Evolutionary conservation across 2,329 filamentous ascomycete genomes (phyloP), one percentile per base, ranked within the genome.

Genomic region (Ceratocystis huliohia): DNA sequence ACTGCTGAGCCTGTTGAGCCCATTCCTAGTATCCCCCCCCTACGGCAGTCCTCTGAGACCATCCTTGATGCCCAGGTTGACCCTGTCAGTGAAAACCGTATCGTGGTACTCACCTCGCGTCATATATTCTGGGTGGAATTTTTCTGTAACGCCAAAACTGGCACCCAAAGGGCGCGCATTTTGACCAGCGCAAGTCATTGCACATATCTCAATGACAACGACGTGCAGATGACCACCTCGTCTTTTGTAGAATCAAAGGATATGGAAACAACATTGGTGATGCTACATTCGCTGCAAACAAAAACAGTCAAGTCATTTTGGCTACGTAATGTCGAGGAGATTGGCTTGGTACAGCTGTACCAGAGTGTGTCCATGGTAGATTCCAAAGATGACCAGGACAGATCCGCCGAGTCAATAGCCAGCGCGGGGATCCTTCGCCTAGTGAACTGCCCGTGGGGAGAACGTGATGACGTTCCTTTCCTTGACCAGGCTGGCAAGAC

Each of bases 21-120:
- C 5, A 37, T 65, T n/a, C 64, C 68, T 17, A 65, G 59, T 1
- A 66, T 67, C 2, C 30, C 50, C n/a, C 37, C 65, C 46, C 17
- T n/a, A 28, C 17, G 66, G 22, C 46, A 56, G 25, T 61, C 44
- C 15, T 66, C 65, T 8, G 68, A 69, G 48, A 66, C 20, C 28
- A 66, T 69, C 20, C 46, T 69, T 10, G 48, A 63, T 30, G 48
- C 67, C 13, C 64, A 66, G 33, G 41, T 44, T 7, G 68, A 69
- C 37, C 67, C 66, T 17, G 20, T 41, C 10, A 53, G 59, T 33
- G 22, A 41, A 8, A 66, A 37, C 30, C 65, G 66, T 1, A 41
- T 67, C 15, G 61, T 69, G n/a, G 65, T 69, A 13, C 61, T 69
- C 28, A 69, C 69, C 3, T 66, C 69, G 1, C 33, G 53, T 28